These are phyloP conservation scores for Puccinia horiana DNA, from an alignment of 1,284 basidiomycete species.

Conservation along the genomic window DNA sequence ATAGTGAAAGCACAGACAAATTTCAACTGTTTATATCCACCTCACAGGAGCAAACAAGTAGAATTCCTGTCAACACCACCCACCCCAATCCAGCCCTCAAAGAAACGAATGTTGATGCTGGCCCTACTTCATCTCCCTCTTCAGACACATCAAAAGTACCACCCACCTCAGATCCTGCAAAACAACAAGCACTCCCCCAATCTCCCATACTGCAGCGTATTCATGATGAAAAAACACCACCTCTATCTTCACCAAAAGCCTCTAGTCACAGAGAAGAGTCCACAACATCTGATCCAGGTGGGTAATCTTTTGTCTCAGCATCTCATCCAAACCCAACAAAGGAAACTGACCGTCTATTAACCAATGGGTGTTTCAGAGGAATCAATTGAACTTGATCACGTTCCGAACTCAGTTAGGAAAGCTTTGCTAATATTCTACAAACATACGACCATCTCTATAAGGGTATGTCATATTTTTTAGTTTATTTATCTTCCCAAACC, in stretches of 20 bases:
- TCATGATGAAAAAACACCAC: too few relatives aligned
- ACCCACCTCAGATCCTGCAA: not conserved
- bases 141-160: not conserved
- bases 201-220: not conserved
- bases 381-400: not conserved
- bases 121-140: not conserved
- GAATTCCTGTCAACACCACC: not conserved
- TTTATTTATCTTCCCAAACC: not conserved
- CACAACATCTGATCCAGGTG: not conserved
- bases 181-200: not conserved
- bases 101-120: too few relatives aligned
- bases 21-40: too few relatives aligned
- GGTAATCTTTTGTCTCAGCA: not conserved
- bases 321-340: not conserved
- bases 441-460: not conserved
- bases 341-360: not conserved
- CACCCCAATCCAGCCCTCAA: not conserved
- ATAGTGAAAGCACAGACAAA: not conserved
- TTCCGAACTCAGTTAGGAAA: not conserved
- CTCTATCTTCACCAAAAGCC: too few relatives aligned
- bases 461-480: slow-evolving; percentile 1
- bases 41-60: not conserved
- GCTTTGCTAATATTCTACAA: not conserved
- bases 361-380: not conserved
- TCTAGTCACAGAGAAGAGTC: not conserved